Conservation (phyloP, 768 basidiomycete species). For the Suillus americanus region DNA sequence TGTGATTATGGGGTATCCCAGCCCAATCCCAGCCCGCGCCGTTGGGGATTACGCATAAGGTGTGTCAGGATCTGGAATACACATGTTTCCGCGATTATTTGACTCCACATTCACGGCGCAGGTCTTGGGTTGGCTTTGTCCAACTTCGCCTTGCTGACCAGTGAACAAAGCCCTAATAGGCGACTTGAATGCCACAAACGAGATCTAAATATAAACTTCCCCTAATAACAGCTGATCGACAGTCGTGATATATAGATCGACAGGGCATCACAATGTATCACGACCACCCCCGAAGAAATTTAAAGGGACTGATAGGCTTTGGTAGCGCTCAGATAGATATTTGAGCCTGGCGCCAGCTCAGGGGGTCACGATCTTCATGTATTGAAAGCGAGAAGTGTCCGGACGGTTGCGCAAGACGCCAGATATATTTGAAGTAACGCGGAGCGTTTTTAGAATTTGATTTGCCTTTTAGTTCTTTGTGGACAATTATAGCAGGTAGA, state of each 20-base stretch:
- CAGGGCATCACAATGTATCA: neutral
- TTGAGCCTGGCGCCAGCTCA: neutral
- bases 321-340: neutral
- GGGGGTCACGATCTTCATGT: neutral
- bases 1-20: neutral
- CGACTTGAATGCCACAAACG: neutral
- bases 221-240: neutral
- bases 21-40: neutral
- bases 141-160: neutral
- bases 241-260: neutral
- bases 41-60: neutral
- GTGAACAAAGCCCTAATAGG: neutral
- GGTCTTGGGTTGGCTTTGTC: neutral
- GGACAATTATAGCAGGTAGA: neutral
- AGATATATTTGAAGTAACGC: neutral
- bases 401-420: neutral
- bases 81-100: neutral
- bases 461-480: neutral
- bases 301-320: neutral
- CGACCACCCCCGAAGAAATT: neutral
- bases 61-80: neutral
- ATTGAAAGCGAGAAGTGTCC: neutral
- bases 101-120: neutral
- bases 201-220: neutral
- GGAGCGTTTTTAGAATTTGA: neutral